A percentile compares a stretch with the other conserved stretches of the same genome.
Conservation (phyloP, 1,284 basidiomycete genomes). For the Gomphus sp. region DNA sequence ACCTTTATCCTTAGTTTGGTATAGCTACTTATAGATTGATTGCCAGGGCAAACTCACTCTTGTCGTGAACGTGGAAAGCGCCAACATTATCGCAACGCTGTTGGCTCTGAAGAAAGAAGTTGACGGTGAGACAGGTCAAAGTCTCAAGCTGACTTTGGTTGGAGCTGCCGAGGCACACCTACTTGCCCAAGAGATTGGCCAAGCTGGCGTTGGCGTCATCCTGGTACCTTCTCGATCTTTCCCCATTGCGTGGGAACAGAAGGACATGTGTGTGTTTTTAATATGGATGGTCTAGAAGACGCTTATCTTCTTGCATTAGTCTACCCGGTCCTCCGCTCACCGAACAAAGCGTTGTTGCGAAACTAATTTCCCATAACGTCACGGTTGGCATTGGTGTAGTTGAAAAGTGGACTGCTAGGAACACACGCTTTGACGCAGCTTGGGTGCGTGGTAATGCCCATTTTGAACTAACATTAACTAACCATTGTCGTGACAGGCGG, state of each 20-base stretch:
- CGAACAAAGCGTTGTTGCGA: constrained; percentile 52
- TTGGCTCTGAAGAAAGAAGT: constrained; percentile 68
- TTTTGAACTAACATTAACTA: constrained; percentile 31
- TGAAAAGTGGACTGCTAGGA: constrained; percentile 54
- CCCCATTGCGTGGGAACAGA: constrained; percentile 48
- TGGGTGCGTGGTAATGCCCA: constrained; percentile 42
- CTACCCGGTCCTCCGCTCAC: constrained; percentile 71
- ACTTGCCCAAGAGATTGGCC: constrained; percentile 65
- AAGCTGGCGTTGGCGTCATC: constrained; percentile 68
- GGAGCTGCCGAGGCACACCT: constrained; percentile 71
- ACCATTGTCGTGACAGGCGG: constrained; percentile 27
- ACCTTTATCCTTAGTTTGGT: neutral
- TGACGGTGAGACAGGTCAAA: constrained; percentile 32
- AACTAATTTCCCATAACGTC: constrained; percentile 58
- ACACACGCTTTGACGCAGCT: constrained; percentile 59
- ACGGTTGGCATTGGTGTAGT: constrained; percentile 64
- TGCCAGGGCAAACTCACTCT: constrained; percentile 41
- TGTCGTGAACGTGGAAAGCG: constrained; percentile 48
- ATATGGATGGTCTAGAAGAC: neutral
- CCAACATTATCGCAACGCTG: constrained; percentile 73
- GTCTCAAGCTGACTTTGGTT: constrained; percentile 48
- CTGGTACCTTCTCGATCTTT: constrained; percentile 51
- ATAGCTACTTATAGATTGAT: neutral
- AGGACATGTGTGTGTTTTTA: constrained; percentile 34
- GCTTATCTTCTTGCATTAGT: constrained; percentile 21